Conservation (phyloP, 805 yeast species). For the Ogataea zsoltii region DNA sequence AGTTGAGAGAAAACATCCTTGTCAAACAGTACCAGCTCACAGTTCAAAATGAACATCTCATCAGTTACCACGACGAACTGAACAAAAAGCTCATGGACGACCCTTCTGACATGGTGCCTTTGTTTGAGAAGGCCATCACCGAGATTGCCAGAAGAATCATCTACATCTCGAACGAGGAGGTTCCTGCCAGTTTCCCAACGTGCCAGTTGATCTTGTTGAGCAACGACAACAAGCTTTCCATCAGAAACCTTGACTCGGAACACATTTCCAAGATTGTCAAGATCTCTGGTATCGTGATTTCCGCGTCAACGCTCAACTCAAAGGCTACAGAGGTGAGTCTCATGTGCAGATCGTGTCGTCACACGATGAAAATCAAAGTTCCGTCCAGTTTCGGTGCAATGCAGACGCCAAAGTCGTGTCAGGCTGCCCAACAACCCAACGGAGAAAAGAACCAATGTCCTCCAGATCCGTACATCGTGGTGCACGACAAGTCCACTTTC, state of each 20-base stretch:
- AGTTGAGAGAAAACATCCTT: conserved; percentile 81
- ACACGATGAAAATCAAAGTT: conserved; percentile 64
- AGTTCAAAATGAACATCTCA: conserved; percentile 81
- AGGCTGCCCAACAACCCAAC: conserved; percentile 51
- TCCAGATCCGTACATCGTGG: conserved; percentile 87
- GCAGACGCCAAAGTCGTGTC: conserved; percentile 67
- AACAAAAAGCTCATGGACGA: conserved; percentile 82
- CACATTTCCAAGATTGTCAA: conserved; percentile 88
- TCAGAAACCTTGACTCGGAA: conserved; percentile 82
- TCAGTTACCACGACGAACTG: conserved; percentile 85
- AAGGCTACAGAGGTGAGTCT: conserved; percentile 82
- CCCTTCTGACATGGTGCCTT: conserved; percentile 84
- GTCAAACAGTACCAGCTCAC: conserved; percentile 70
- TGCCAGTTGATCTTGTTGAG: conserved; percentile 82
- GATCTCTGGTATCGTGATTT: conserved; percentile 89
- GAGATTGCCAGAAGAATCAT: conserved; percentile 80
- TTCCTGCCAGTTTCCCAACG: conserved; percentile 61
- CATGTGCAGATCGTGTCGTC: conserved; percentile 86
- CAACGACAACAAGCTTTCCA: conserved; percentile 66
- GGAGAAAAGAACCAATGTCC: conserved; percentile 70
- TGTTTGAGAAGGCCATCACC: conserved; percentile 80
- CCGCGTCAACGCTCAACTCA: conserved; percentile 85
- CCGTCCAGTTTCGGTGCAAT: conserved; percentile 71
- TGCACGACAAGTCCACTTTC: conserved; percentile 91
- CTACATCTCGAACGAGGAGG: conserved; percentile 52